Evolutionary conservation across 257 asterid species (phyloP).

Genomic region (Datura wrightii): DNA sequence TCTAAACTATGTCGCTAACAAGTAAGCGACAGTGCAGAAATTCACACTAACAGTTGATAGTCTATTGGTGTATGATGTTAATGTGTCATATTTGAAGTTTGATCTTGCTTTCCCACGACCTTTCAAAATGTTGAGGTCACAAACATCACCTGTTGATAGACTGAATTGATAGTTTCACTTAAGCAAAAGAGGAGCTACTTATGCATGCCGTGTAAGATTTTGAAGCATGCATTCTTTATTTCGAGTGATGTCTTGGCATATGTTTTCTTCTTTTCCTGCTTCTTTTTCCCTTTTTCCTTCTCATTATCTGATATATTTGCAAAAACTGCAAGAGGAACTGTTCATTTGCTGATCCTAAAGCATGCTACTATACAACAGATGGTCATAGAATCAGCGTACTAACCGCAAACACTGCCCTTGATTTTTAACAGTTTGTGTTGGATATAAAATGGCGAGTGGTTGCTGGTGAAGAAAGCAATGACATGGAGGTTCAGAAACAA

Average conservation of each 20-base stretch:
- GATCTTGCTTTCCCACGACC: too few species aligned
- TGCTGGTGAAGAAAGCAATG: conserved; percentile 89
- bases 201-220: background rate
- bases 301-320: background rate
- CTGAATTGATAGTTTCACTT: background rate
- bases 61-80: background rate
- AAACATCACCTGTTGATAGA: too few species aligned
- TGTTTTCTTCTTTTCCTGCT: background rate
- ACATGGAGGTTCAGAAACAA: conserved; percentile 59
- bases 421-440: conserved; percentile 59
- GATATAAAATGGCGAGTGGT: conserved; percentile 66
- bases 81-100: background rate
- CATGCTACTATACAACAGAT: background rate
- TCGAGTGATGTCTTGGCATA: background rate
- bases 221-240: conserved; percentile 15
- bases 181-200: background rate
- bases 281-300: background rate
- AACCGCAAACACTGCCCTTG: background rate
- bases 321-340: background rate
- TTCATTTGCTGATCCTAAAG: background rate
- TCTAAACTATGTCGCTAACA: conserved; percentile 5
- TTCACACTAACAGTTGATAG: conserved; percentile 5
- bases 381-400: background rate
- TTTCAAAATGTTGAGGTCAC: too few species aligned
- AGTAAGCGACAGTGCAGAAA: background rate